Conservation (phyloP, 208 protist species). For the Wallacemonas collosoma region DNA sequence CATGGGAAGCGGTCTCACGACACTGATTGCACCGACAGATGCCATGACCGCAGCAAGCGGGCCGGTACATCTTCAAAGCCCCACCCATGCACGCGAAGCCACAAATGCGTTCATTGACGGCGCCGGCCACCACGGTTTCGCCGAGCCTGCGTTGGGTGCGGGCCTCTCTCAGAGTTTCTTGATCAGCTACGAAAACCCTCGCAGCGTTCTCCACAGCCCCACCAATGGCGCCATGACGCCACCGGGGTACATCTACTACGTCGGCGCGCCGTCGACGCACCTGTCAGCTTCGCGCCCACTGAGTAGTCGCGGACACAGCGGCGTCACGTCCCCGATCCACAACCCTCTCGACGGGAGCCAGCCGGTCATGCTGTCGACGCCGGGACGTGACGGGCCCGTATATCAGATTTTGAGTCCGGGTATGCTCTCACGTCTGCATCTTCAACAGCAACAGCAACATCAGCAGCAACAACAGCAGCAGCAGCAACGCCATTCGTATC, state of each 20-base stretch:
- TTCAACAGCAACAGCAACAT: slow-evolving; percentile 5
- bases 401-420: slow-evolving; percentile 1
- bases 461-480: slow-evolving; percentile 16
- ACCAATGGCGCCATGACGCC: neutral
- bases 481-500: neutral
- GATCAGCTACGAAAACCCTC: neutral
- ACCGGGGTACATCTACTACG: slow-evolving; percentile 6
- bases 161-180: neutral
- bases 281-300: neutral
- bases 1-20: neutral
- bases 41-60: too few relatives aligned
- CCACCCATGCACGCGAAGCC: slow-evolving; percentile 6
- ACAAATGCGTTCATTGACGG: slow-evolving; percentile 12
- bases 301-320: neutral
- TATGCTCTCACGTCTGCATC: neutral
- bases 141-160: neutral
- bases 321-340: neutral
- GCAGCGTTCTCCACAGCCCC: neutral
- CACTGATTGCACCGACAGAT: too few relatives aligned
- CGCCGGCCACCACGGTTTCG: neutral
- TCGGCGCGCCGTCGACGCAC: neutral
- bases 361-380: neutral
- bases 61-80: neutral
- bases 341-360: neutral
- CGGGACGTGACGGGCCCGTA: neutral